Evolutionary conservation across 495 filamentous ascomycete genomes (phyloP).

Genomic region (Podospora pseudocomata): DNA sequence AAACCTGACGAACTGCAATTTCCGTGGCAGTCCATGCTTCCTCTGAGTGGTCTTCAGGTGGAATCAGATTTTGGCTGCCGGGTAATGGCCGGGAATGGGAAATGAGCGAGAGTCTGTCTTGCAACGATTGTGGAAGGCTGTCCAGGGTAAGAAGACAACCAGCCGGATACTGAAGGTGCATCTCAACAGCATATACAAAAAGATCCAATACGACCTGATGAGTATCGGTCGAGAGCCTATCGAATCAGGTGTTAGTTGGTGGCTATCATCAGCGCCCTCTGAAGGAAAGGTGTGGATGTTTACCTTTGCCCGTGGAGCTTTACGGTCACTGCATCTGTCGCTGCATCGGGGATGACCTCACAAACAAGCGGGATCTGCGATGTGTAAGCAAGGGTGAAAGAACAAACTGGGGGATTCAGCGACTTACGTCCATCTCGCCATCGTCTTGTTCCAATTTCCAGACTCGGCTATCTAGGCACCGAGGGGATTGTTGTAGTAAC

Average conservation of each 20-base stretch:
- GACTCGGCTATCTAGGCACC: conserved; percentile 50
- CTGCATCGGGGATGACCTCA: conserved; percentile 54
- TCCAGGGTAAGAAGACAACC: conserved; percentile 24
- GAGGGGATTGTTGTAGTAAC: conserved; percentile 59
- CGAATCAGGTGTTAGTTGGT: conserved; percentile 19
- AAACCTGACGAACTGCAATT: conserved; percentile 47
- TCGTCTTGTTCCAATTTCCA: conserved; percentile 66
- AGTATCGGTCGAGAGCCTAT: conserved; percentile 40
- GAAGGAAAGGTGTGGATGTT: conserved; percentile 3
- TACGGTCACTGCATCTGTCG: conserved; percentile 21
- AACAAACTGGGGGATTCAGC: neutral
- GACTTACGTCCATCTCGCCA: conserved; percentile 69
- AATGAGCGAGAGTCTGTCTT: neutral
- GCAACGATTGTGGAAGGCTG: conserved; percentile 8
- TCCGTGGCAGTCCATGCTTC: conserved; percentile 52
- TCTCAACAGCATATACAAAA: conserved; percentile 45
- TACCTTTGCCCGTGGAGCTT: conserved; percentile 30
- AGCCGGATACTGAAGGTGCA: conserved; percentile 32
- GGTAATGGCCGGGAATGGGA: neutral
- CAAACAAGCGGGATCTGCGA: conserved; percentile 59
- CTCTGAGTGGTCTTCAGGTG: neutral
- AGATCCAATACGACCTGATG: conserved; percentile 43
- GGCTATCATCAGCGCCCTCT: neutral
- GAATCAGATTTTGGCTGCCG: neutral
- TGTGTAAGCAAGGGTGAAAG: conserved; percentile 9